Base-by-base conservation (phyloP, 257 asterid species). In the Striga asiatica region DNA sequence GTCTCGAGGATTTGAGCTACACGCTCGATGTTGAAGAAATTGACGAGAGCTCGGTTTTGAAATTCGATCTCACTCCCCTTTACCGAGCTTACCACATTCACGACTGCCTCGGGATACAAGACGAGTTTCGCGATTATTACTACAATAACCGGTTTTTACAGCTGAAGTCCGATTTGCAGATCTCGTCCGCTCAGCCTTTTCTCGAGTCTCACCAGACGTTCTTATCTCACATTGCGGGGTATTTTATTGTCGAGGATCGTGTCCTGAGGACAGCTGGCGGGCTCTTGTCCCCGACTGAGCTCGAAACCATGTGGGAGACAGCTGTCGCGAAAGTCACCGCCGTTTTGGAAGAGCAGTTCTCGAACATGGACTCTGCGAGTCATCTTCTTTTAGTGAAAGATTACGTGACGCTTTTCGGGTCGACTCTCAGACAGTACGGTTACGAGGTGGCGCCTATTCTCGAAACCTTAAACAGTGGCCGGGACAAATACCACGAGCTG, bases 241-340 rank as follows among this genome's bases (percentile, higher is more conserved):
- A 78, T 73, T 89, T 85, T 32, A 89, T 89, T 0, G 94, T 89
- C 10, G 97, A 89, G 56, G 97, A 89, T 62, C 84, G 89, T 62
- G 95, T 89, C 48, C 63, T 85, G 63, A 78, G 97, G 79, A 89
- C 95, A 50, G 84, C 89, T 17, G 89, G 94, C 9, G 95, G 94
- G 34, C 60, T 89, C 41, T 80, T 89, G 17, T 66, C 69, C 4
- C 70, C 93, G 2, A 79, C 78, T 31, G 94, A 85, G 76, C 87
- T 89, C 5, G 97, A 89, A 65, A 79, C 79, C 52, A 79, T 89
- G 95, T 89, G 95, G 97, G 97, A 89, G 71, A 81, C 85, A 3
- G 97, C 95, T 20, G 85, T 79, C 21, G 68, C 73, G 10, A 81
- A 76, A 76, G 83, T 85, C 49, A 75, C 83, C 4, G 55, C 82